Evolutionary conservation across 768 basidiomycete genomes (phyloP).

Genomic region (Agaricus subrufescens): DNA sequence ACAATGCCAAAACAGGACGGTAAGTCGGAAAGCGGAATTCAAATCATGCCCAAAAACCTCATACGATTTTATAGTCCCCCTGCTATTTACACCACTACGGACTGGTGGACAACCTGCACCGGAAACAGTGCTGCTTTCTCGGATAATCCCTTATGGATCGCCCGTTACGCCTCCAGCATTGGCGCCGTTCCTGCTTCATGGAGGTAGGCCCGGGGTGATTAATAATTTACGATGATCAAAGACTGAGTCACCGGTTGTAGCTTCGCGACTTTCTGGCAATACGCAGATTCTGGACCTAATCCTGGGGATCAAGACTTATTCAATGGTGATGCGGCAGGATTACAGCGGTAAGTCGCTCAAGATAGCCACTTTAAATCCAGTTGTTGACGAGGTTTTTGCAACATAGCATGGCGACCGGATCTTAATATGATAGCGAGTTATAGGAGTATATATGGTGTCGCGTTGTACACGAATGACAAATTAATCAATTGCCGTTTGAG

Average conservation of each 20-base stretch:
- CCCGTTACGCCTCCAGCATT: slow-evolving; percentile 42
- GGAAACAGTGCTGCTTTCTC: slow-evolving; percentile 51
- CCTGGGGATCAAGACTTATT: slow-evolving; percentile 57
- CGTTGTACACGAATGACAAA: too few species aligned
- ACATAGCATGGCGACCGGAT: background rate
- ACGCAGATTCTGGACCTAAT: slow-evolving; percentile 42
- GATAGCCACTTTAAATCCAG: background rate
- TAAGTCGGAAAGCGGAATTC: slow-evolving; percentile 15
- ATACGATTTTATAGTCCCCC: background rate
- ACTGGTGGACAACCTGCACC: slow-evolving; percentile 69
- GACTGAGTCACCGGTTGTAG: slow-evolving; percentile 16
- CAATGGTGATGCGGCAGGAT: slow-evolving; percentile 33
- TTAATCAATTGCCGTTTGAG: too few species aligned
- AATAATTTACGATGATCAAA: background rate
- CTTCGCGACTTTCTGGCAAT: slow-evolving; percentile 57
- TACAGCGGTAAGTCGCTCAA: slow-evolving; percentile 2
- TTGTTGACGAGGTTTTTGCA: background rate
- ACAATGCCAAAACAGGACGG: slow-evolving; percentile 42
- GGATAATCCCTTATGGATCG: slow-evolving; percentile 57
- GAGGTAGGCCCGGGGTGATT: slow-evolving; percentile 24
- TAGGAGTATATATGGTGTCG: background rate
- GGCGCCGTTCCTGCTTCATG: slow-evolving; percentile 60
- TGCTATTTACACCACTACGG: slow-evolving; percentile 47
- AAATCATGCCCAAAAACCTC: background rate
- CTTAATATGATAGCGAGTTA: background rate